Conservation (phyloP, 129 eudicot genomes). For the Tanacetum coccineum region DNA sequence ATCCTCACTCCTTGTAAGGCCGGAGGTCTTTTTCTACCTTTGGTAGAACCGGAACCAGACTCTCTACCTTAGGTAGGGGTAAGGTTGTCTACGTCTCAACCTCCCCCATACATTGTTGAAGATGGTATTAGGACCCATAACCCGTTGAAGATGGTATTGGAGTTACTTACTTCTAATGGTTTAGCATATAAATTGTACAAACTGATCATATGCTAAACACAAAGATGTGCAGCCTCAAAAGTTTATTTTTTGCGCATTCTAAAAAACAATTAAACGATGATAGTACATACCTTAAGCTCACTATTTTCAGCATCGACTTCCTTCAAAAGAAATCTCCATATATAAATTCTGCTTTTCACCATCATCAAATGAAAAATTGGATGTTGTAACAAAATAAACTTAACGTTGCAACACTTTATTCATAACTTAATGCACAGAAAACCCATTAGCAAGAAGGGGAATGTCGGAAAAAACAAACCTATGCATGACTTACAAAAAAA, state of each 20-base stretch:
- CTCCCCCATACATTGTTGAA: no score
- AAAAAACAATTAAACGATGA: constrained; percentile 14
- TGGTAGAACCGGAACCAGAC: no score
- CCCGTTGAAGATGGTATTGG: no score
- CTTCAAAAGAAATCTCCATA: constrained; percentile 51
- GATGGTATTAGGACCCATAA: no score
- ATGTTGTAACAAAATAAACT: constrained; percentile 53
- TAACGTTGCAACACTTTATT: background rate
- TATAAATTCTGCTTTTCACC: constrained; percentile 55
- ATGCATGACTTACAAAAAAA: no score
- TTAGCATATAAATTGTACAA: constrained; percentile 25
- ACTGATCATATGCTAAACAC: no score
- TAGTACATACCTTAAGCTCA: constrained; percentile 60
- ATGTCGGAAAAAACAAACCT: no score
- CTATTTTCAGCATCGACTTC: constrained; percentile 48
- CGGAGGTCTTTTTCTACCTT: no score
- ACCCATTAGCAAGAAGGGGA: no score
- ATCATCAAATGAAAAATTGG: constrained; percentile 61
- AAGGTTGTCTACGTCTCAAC: no score
- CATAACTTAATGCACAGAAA: background rate
- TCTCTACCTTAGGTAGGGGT: no score
- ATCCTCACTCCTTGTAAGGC: no score
- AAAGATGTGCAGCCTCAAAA: background rate
- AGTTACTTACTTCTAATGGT: background rate
- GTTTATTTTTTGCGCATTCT: background rate